Conservation (phyloP, 805 yeast genomes). For the Yamadazyma olivae region DNA sequence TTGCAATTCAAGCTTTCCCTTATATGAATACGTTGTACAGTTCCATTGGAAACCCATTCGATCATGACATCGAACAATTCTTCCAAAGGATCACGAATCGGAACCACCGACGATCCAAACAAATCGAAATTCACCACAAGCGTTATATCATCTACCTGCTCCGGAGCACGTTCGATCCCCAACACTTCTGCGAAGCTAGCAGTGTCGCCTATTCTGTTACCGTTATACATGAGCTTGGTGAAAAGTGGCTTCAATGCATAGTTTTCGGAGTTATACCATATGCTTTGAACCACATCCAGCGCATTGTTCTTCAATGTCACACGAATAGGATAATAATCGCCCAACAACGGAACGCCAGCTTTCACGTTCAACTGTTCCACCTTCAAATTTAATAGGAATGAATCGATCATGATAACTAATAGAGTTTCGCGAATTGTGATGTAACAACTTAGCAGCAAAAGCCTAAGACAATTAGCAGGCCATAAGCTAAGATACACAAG, state of each 20-base stretch:
- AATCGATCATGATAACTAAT: too few relatives aligned
- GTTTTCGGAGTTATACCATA: slow-evolving; percentile 27
- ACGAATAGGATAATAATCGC: slow-evolving; percentile 14
- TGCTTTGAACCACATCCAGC: slow-evolving; percentile 22
- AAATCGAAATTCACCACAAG: slow-evolving; percentile 24
- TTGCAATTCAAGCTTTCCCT: slow-evolving; percentile 21
- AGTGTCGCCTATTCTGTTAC: slow-evolving; percentile 9
- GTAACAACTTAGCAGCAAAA: too few relatives aligned
- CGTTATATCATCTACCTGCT: slow-evolving; percentile 6
- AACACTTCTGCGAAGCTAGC: slow-evolving; percentile 9
- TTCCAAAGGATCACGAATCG: slow-evolving; percentile 21
- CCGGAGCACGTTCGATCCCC: slow-evolving; percentile 7
- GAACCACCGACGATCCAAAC: slow-evolving; percentile 16
- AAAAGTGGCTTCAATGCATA: slow-evolving; percentile 24
- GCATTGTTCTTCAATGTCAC: slow-evolving; percentile 23
- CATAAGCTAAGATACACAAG: too few relatives aligned
- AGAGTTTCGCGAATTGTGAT: too few relatives aligned
- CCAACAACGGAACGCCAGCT: too few relatives aligned
- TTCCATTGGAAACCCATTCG: slow-evolving; percentile 12
- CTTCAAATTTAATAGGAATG: too few relatives aligned
- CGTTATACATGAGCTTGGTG: slow-evolving; percentile 11
- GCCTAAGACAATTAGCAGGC: too few relatives aligned
- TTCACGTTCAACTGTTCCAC: too few relatives aligned
- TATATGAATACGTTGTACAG: slow-evolving; percentile 8
- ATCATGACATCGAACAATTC: slow-evolving; percentile 21